A percentile compares a stretch with the other conserved stretches of the same genome.
Evolutionary conservation across 2,329 filamentous ascomycete species (phyloP).

Genomic region (Arthrobotrys pseudoclavata): DNA sequence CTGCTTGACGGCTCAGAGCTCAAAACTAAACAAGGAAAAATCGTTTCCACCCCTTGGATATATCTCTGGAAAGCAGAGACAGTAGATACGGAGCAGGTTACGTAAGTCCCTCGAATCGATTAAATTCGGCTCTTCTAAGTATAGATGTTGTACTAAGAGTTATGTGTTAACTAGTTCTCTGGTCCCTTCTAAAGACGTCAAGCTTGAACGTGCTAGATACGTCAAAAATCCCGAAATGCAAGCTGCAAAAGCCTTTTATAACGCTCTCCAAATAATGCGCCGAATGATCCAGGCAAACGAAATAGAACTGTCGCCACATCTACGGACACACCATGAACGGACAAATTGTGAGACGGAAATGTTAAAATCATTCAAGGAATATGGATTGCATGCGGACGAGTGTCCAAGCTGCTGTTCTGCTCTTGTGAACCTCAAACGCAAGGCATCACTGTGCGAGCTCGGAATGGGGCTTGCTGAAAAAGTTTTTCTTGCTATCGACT

Average conservation of each 20-base stretch:
- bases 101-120: slow-evolving; percentile 24
- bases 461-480: slow-evolving; percentile 49
- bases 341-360: slow-evolving; percentile 54
- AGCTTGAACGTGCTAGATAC: slow-evolving; percentile 56
- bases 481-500: slow-evolving; percentile 51
- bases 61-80: slow-evolving; percentile 58
- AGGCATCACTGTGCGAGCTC: slow-evolving; percentile 30
- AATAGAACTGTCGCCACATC: slow-evolving; percentile 33
- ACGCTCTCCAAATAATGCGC: slow-evolving; percentile 49
- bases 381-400: slow-evolving; percentile 31
- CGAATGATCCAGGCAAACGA: slow-evolving; percentile 46
- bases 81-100: not conserved
- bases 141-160: not conserved
- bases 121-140: not conserved
- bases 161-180: slow-evolving; percentile 29
- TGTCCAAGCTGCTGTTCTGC: slow-evolving; percentile 38
- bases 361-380: slow-evolving; percentile 41
- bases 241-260: slow-evolving; percentile 56
- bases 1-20: slow-evolving; percentile 37
- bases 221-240: slow-evolving; percentile 58
- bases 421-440: slow-evolving; percentile 26
- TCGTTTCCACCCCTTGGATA: slow-evolving; percentile 45
- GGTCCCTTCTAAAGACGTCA: slow-evolving; percentile 30
- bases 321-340: slow-evolving; percentile 52
- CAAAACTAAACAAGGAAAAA: slow-evolving; percentile 27